phyloP scores from a whole-genome alignment of 352 stramenopile species.

The Globisporangium perplexum region DNA sequence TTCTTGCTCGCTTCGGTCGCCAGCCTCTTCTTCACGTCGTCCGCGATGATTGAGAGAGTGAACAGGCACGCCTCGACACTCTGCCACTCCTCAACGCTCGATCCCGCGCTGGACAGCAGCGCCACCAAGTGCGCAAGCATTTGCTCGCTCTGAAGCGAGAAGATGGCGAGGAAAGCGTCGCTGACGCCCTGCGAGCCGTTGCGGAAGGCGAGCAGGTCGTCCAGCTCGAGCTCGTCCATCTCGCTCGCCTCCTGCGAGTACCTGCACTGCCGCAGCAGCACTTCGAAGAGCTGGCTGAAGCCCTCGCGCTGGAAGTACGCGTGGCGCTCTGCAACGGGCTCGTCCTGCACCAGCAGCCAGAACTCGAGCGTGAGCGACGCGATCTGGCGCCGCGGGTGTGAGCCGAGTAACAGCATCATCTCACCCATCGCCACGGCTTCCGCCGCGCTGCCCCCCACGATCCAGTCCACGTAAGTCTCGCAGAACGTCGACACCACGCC shows the following conservation, averaged over 20 bases:
- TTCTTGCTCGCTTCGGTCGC: constrained; percentile 9
- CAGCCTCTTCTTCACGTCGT: constrained; percentile 55
- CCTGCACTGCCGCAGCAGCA: constrained; percentile 52
- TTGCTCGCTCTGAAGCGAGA: constrained; percentile 42
- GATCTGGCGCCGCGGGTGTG: constrained; percentile 62
- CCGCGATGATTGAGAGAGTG: constrained; percentile 41
- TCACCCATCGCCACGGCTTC: constrained; percentile 40
- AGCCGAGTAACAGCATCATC: constrained; percentile 51
- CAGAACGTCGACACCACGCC: constrained; percentile 59
- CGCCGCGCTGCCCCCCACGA: constrained; percentile 34
- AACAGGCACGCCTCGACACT: constrained; percentile 52
- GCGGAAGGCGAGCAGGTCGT: constrained; percentile 55
- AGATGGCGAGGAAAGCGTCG: constrained; percentile 50
- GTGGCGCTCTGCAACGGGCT: constrained; percentile 46
- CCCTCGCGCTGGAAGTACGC: constrained; percentile 52
- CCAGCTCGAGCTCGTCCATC: constrained; percentile 57
- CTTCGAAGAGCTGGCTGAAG: constrained; percentile 48
- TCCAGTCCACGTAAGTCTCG: constrained; percentile 68
- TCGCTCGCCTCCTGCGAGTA: constrained; percentile 34
- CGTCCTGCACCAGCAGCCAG: constrained; percentile 65
- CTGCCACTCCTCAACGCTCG: constrained; percentile 32
- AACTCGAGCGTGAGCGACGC: constrained; percentile 71
- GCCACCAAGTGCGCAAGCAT: constrained; percentile 37
- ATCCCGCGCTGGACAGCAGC: constrained; percentile 12
- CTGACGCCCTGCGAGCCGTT: constrained; percentile 51